Percentiles rank a stretch among this genome's conserved stretches.
These are phyloP conservation scores for Aspergillus luchuensis DNA, from an alignment of 2,329 filamentous ascomycete species.

Conservation along the genomic window DNA sequence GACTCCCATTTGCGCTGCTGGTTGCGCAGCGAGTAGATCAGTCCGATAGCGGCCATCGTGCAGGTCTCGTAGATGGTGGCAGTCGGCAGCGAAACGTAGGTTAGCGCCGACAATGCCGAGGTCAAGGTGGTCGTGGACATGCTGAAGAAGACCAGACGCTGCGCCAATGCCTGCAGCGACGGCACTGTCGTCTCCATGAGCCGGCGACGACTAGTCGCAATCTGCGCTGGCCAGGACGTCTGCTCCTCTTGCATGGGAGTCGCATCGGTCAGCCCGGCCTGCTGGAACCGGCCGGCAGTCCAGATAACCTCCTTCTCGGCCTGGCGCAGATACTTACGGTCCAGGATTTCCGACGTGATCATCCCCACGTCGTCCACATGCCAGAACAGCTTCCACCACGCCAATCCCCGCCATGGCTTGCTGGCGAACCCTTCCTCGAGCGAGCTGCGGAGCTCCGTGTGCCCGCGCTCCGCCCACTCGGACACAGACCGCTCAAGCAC, in stretches of 20 bases:
- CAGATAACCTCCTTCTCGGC: constrained; percentile 83
- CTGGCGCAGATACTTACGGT: constrained; percentile 72
- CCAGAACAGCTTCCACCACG: constrained; percentile 97
- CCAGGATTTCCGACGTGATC: constrained; percentile 77
- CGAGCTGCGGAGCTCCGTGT: constrained; percentile 78
- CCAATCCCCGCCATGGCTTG: constrained; percentile 74
- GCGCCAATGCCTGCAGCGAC: constrained; percentile 70
- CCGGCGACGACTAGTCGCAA: constrained; percentile 68
- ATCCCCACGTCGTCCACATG: constrained; percentile 87
- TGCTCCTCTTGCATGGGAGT: constrained; percentile 35
- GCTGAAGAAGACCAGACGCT: constrained; percentile 74
- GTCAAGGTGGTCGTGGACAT: constrained; percentile 70
- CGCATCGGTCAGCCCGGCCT: constrained; percentile 57
- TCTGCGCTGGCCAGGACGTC: constrained; percentile 71
- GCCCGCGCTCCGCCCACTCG: constrained; percentile 75
- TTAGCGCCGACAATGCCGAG: constrained; percentile 56
- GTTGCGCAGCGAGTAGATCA: constrained; percentile 59
- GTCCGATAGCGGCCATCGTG: constrained; percentile 60
- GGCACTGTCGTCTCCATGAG: constrained; percentile 69
- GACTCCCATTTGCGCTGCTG: constrained; percentile 62
- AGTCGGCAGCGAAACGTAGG: constrained; percentile 56
- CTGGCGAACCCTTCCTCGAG: constrained; percentile 76
- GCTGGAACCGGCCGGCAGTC: constrained; percentile 73
- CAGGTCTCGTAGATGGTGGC: constrained; percentile 60
- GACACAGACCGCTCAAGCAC: constrained; percentile 63